Evolutionary conservation across 2,329 filamentous ascomycete genomes (phyloP), one percentile per base, ranked within the genome.

Genomic region (Pseudohalonectria lignicola): DNA sequence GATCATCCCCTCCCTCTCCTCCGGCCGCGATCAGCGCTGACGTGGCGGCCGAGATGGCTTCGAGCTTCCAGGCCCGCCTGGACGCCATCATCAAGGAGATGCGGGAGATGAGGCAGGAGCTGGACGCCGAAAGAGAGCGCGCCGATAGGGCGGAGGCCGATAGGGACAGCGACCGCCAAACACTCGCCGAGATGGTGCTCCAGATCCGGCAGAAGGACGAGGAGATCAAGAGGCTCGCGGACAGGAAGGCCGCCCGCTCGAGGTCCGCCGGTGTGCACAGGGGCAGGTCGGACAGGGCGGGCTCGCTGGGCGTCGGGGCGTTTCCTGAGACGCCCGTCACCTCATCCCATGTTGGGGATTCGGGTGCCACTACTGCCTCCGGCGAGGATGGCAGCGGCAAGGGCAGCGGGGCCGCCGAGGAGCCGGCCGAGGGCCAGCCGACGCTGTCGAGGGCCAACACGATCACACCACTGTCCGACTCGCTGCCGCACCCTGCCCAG

Each of bases 121-220:
- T 94, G 54, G 81, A 92, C 39, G 63, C 69, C 6, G 94, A 85
- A 63, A 81, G 81, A 50, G 66, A 74, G 40, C 78, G 86, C 21
- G 87, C 87, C 8, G 83, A 94, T 56, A 71, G 66, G 41, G 88
- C 87, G 4, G 90, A 96, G 55, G 64, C 73, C 8, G 87, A 94
- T 49, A 75, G 81, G 33, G 76, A 81, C 39, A 68, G 75, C 31
- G 76, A 79, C 39, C 78, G 82, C 39, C 80, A 82, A 56, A 82
- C 81, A 2, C 62, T 98, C 32, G 80, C 83, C 1, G 85, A 94
- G 53, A 92, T 96, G 86, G 79, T 95, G 11, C 69, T 85, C 49
- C 80, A 82, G 47, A 82, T 95, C 40, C 76, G 87, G 38, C 70
- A 67, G 49, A 50, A 54, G 4, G 79, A 87, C 48, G 76, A 79